Evolutionary conservation across 2,329 filamentous ascomycete species (phyloP), one percentile per base, ranked within the genome.

Genomic region (Nemania bipapillata): DNA sequence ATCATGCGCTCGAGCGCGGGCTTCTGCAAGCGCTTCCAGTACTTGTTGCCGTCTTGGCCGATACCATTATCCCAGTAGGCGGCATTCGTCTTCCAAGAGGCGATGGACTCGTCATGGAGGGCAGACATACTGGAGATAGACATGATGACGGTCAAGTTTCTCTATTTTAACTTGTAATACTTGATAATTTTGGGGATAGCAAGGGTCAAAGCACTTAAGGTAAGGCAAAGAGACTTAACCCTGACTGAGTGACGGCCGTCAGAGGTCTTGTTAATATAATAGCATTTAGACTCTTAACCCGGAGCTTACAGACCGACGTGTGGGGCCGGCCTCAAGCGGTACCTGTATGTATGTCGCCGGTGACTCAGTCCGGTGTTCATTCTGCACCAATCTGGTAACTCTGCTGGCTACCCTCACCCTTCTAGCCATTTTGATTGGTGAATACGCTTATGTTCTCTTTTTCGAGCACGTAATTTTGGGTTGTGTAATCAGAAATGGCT

Each of bases 31-130:
- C 59, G 49, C 24, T 54, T 59, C 65, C 65, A 64, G 42, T 68
- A 68, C 15, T 56, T 68, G 60, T 68, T 68, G n/a, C 65, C 65
- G 9, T 65, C 49, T 12, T 68, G 65, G 26, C 63, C 63, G 40
- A 68, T 65, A 26, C 60, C 61, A 22, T 65, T 15, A 32, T 68
- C 66, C 66, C 61, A 65, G 37, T 49, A 68, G n/a, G 56, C 26
- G 12, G 66, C 66, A 26, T 68, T 65, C 12, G 32, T 52, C 4
- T 20, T 55, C 66, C 66, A 68, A 17, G 66, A 56, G 42, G 66
- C 50, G 45, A 68, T 17, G 17, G 61, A 32, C 30, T 65, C 61
- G 20, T 68, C 61, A 12, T 65, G 61, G 15, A 49, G 2, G 30
- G 12, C 20, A 20, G 57, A 35, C 12, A 15, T 32, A 32, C 9